phyloP scores from a whole-genome alignment of 768 basidiomycete species.

The Lepiota subincarnata region DNA sequence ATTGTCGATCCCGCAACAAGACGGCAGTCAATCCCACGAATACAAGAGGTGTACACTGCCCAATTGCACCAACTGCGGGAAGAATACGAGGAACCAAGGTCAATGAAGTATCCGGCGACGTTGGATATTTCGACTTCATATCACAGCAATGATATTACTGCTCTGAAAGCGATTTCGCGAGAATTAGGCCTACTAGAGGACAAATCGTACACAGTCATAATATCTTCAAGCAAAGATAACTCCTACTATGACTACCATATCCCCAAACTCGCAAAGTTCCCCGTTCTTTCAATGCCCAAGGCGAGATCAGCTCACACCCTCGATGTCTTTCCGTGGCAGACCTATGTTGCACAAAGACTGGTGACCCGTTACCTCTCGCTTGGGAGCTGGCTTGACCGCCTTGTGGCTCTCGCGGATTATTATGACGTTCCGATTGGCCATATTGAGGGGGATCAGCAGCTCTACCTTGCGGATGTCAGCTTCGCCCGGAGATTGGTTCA shows the following conservation, averaged over 20 bases:
- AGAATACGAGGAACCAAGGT: slow-evolving; percentile 34
- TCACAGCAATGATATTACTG: slow-evolving; percentile 73
- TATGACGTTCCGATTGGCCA: slow-evolving; percentile 94
- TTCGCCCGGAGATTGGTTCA: slow-evolving; percentile 84
- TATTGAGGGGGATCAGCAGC: slow-evolving; percentile 83
- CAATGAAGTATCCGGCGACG: slow-evolving; percentile 61
- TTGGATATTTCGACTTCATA: slow-evolving; percentile 67
- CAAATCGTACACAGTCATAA: slow-evolving; percentile 68
- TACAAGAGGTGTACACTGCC: slow-evolving; percentile 72
- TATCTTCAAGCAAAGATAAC: slow-evolving; percentile 84
- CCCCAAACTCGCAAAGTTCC: slow-evolving; percentile 77
- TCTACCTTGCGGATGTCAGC: slow-evolving; percentile 85
- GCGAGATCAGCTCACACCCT: slow-evolving; percentile 68
- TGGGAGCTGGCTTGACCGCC: slow-evolving; percentile 76
- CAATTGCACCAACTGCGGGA: slow-evolving; percentile 48
- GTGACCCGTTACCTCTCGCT: slow-evolving; percentile 75
- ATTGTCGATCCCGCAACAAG: slow-evolving; percentile 88
- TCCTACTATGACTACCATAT: slow-evolving; percentile 74
- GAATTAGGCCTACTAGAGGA: slow-evolving; percentile 77
- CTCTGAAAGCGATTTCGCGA: slow-evolving; percentile 81
- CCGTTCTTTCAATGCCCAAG: slow-evolving; percentile 83
- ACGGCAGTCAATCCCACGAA: slow-evolving; percentile 73
- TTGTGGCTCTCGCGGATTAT: slow-evolving; percentile 78
- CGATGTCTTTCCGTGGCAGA: slow-evolving; percentile 88
- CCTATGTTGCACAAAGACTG: slow-evolving; percentile 78